A percentile compares a stretch with the other conserved stretches of the same genome.
Evolutionary conservation across 2,329 filamentous ascomycete species (phyloP).

Genomic region (Alternaria arbusti): DNA sequence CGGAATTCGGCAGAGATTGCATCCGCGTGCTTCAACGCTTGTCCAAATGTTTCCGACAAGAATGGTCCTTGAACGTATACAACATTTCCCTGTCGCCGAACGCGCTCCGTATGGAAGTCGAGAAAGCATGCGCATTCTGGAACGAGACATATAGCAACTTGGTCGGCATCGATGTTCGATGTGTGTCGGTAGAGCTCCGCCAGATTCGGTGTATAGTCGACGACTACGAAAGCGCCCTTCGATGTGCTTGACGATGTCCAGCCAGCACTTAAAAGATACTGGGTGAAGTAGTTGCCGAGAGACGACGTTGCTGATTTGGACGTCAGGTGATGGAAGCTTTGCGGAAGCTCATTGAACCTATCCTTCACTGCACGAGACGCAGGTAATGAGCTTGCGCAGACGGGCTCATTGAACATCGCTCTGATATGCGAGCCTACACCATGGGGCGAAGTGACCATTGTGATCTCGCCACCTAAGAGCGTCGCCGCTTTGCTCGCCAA

Average conservation of each 20-base stretch:
- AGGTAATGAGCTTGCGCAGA: slow-evolving; percentile 30
- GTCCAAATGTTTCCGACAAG: slow-evolving; percentile 21
- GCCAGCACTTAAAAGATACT: slow-evolving; percentile 19
- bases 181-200: slow-evolving; percentile 22
- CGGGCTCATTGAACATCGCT: slow-evolving; percentile 37
- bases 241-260: slow-evolving; percentile 15
- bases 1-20: slow-evolving; percentile 15
- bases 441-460: slow-evolving; percentile 46
- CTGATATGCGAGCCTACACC: slow-evolving; percentile 52
- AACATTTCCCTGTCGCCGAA: slow-evolving; percentile 22
- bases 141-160: slow-evolving; percentile 39
- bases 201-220: slow-evolving; percentile 33
- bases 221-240: slow-evolving; percentile 25
- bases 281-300: slow-evolving; percentile 20
- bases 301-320: slow-evolving; percentile 12
- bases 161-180: slow-evolving; percentile 10
- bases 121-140: slow-evolving; percentile 30
- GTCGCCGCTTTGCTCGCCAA: slow-evolving; percentile 52
- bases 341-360: slow-evolving; percentile 7
- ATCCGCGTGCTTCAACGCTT: slow-evolving; percentile 22
- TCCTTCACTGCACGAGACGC: slow-evolving; percentile 9
- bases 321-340: slow-evolving; percentile 17
- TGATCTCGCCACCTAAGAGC: slow-evolving; percentile 49
- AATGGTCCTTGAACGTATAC: slow-evolving; percentile 40
- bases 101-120: slow-evolving; percentile 19